A percentile compares a stretch with the other conserved stretches of the same genome.
Conservation (phyloP, 2,329 filamentous ascomycete species). For the Colletotrichum liaoningense region DNA sequence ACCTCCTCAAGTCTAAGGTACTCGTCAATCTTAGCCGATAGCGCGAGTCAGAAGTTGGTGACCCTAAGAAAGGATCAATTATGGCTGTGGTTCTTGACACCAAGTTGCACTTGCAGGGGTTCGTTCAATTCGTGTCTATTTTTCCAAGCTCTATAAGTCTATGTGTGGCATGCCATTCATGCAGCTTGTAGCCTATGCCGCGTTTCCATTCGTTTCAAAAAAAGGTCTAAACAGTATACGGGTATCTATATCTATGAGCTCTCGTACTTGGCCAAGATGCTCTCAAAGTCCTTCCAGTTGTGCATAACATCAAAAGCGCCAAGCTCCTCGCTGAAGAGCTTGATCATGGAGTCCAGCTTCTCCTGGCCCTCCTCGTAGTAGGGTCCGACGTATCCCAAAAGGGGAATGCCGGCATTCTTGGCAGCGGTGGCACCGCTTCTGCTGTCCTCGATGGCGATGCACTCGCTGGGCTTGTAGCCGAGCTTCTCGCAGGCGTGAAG, state of each 20-base stretch:
- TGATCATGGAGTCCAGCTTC: constrained; percentile 54
- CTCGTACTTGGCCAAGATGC: constrained; percentile 35
- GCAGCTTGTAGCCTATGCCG: no score
- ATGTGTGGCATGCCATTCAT: not conserved
- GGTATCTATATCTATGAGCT: constrained; percentile 36
- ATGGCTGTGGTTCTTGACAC: no score
- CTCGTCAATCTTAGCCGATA: no score
- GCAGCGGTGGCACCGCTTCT: constrained; percentile 82
- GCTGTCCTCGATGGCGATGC: constrained; percentile 88
- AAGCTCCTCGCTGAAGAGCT: constrained; percentile 33
- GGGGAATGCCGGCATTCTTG: constrained; percentile 81
- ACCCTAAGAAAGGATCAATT: no score
- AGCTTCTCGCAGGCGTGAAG: constrained; percentile 79
- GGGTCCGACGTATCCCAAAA: constrained; percentile 87
- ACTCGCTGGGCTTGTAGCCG: constrained; percentile 76
- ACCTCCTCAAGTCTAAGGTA: no score
- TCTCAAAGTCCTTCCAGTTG: constrained; percentile 36
- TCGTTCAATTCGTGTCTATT: not conserved
- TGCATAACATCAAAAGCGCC: constrained; percentile 35
- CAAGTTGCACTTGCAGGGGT: no score
- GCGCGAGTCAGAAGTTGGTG: no score
- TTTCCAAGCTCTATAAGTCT: not conserved
- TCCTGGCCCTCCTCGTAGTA: constrained; percentile 76
- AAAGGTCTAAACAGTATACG: not conserved
- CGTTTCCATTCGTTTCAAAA: not conserved